These are phyloP conservation scores for Neophaeococcomyces aloes DNA, from an alignment of 2,329 filamentous ascomycete genomes.

Conservation along the genomic window DNA sequence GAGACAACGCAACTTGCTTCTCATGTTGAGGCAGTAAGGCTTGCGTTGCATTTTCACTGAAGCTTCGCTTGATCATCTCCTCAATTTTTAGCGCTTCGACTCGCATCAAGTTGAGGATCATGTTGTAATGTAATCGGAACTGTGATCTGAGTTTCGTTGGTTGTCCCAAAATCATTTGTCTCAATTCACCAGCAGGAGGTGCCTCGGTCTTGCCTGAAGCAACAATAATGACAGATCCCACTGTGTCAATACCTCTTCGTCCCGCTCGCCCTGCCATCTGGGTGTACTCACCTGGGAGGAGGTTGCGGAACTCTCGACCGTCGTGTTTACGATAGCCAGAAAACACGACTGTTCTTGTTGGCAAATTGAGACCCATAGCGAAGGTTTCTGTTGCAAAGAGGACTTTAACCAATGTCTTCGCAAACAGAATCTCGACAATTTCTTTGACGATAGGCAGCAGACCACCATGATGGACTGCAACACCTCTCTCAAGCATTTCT, in stretches of 20 bases:
- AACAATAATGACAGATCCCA: conserved; percentile 91
- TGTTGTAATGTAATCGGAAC: conserved; percentile 96
- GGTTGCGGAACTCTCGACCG: conserved; percentile 78
- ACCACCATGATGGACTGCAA: conserved; percentile 93
- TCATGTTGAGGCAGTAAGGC: conserved; percentile 90
- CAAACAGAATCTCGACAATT: conserved; percentile 91
- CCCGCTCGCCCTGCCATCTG: conserved; percentile 97
- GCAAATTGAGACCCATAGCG: conserved; percentile 93
- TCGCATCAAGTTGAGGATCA: conserved; percentile 91
- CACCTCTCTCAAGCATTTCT: conserved; percentile 74
- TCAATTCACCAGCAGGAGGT: conserved; percentile 69
- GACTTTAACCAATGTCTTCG: conserved; percentile 88
- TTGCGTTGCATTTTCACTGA: conserved; percentile 95
- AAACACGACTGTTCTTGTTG: conserved; percentile 92
- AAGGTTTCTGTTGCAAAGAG: conserved; percentile 97
- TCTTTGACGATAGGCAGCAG: conserved; percentile 95
- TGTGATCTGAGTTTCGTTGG: conserved; percentile 92
- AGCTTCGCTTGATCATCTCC: conserved; percentile 99
- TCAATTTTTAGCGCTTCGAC: conserved; percentile 97
- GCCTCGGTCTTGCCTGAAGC: conserved; percentile 72
- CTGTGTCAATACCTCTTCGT: conserved; percentile 79
- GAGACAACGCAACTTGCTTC: conserved; percentile 82
- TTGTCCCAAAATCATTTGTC: conserved; percentile 91
- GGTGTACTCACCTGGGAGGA: conserved; percentile 91
- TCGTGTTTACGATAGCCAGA: conserved; percentile 96